These are phyloP conservation scores for Leishmania martiniquensis DNA, from an alignment of 208 protist genomes.

Conservation along the genomic window DNA sequence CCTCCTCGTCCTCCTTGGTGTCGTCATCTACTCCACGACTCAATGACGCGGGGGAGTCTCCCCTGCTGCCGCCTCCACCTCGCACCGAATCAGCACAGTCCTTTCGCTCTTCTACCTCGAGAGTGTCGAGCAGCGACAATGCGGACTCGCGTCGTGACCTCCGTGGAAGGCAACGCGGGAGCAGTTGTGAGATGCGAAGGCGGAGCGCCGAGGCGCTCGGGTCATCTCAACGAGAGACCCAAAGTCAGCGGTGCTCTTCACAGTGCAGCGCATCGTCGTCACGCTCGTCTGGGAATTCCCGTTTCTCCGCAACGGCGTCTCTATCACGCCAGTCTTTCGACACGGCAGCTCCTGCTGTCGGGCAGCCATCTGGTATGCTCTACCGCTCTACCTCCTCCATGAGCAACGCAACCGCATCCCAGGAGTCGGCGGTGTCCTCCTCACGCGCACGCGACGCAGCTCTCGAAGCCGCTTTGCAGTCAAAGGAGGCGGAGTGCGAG, in stretches of 20 bases:
- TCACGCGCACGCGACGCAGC: not conserved
- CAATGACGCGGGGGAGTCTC: not conserved
- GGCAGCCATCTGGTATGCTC: not conserved
- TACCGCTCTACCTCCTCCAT: not conserved
- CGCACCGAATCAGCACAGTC: not conserved
- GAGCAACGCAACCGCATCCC: not conserved
- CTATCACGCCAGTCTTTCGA: not conserved
- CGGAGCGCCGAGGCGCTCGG: not conserved
- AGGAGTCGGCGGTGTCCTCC: not conserved
- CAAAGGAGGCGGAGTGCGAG: constrained; percentile 39
- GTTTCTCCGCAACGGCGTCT: not conserved
- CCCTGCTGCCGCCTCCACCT: not conserved
- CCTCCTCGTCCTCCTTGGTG: not conserved
- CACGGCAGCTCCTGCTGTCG: not conserved
- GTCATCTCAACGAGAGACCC: not conserved
- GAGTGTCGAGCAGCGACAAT: not conserved
- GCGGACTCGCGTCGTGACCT: not conserved
- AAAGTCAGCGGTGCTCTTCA: not conserved
- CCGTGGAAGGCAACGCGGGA: not conserved
- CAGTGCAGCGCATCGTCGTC: not conserved
- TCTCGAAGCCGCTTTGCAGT: constrained; percentile 20
- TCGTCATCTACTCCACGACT: not conserved
- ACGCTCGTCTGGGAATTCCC: constrained; percentile 1
- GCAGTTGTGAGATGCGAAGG: not conserved
- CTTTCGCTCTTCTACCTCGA: not conserved